These are phyloP conservation scores for Tetrastigma voinierianum DNA, from an alignment of 164 flowering plant genomes.

Conservation along the genomic window DNA sequence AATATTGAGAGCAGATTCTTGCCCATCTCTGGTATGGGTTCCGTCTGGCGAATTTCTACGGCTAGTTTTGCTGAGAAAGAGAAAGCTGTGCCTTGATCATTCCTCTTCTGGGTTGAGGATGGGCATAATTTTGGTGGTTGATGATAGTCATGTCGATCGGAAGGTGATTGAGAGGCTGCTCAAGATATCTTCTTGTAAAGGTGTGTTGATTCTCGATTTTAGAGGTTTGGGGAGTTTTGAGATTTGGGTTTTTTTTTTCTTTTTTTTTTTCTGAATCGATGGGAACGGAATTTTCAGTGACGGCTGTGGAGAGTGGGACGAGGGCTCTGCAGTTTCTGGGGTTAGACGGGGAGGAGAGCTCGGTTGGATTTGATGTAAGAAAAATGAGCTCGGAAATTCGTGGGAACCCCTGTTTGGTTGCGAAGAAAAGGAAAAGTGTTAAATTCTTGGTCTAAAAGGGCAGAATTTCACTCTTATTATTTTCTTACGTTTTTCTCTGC, in stretches of 20 bases:
- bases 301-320: conserved; percentile 67
- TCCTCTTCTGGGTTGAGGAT: conserved; percentile 13
- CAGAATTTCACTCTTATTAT: too few species aligned
- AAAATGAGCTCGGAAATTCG: not conserved
- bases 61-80: conserved; percentile 13
- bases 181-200: conserved; percentile 44
- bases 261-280: not conserved
- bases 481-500: not conserved
- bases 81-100: conserved; percentile 1
- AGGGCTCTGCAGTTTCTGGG: conserved; percentile 67
- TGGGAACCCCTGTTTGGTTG: conserved; percentile 11
- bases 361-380: conserved; percentile 45
- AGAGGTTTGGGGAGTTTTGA: not conserved
- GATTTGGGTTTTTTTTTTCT: conserved; percentile 6
- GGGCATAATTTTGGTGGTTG: conserved; percentile 59
- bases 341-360: conserved; percentile 49
- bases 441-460: not conserved
- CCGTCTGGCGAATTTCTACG: conserved; percentile 15
- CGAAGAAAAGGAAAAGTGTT: not conserved
- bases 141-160: conserved; percentile 47
- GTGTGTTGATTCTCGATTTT: conserved; percentile 14
- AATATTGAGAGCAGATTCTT: too few species aligned
- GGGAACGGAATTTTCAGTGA: conserved; percentile 36
- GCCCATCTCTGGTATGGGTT: too few species aligned
- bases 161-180: conserved; percentile 51